These are phyloP conservation scores for Castanopsis chinensis DNA, from an alignment of 306 rosid genomes.

Conservation along the genomic window DNA sequence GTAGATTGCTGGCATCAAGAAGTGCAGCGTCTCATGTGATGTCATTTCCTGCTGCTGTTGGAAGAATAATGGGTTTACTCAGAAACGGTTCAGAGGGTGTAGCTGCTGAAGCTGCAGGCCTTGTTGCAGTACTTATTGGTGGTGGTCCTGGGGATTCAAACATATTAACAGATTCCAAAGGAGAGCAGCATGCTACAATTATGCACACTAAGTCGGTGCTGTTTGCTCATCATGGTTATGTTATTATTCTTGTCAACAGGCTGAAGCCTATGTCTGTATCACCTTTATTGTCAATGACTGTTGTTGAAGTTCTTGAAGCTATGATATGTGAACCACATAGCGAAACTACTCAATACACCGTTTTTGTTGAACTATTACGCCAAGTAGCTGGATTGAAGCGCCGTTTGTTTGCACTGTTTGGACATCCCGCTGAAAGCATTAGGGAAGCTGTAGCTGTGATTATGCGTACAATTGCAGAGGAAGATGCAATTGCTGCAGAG, in stretches of 20 bases:
- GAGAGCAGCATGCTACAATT: constrained; percentile 93
- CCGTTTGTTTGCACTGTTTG: constrained; percentile 95
- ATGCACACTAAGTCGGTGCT: constrained; percentile 97
- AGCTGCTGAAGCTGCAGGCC: constrained; percentile 95
- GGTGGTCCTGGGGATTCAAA: constrained; percentile 92
- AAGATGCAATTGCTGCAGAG: constrained; percentile 99
- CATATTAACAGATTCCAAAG: constrained; percentile 72
- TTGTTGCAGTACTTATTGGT: constrained; percentile 91
- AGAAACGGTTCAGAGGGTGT: constrained; percentile 98
- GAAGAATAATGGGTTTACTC: constrained; percentile 96
- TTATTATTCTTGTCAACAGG: constrained; percentile 84
- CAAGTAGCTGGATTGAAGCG: constrained; percentile 99
- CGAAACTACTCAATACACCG: constrained; percentile 91
- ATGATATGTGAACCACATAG: constrained; percentile 98
- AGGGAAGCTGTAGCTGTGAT: constrained; percentile 96
- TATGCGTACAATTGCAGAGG: constrained; percentile 99
- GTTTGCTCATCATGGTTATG: constrained; percentile 76
- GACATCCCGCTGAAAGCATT: constrained; percentile 98
- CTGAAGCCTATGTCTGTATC: constrained; percentile 92
- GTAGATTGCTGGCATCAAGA: constrained; percentile 84
- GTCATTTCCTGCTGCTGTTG: constrained; percentile 99
- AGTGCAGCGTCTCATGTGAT: constrained; percentile 93
- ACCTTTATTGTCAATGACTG: constrained; percentile 88
- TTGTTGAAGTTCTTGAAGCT: constrained; percentile 98
- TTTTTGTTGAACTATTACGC: constrained; percentile 93